A percentile compares a stretch with the other conserved stretches of the same genome.
These are phyloP conservation scores for Pleurotus sapidus DNA, from an alignment of 768 basidiomycete species.

Conservation along the genomic window DNA sequence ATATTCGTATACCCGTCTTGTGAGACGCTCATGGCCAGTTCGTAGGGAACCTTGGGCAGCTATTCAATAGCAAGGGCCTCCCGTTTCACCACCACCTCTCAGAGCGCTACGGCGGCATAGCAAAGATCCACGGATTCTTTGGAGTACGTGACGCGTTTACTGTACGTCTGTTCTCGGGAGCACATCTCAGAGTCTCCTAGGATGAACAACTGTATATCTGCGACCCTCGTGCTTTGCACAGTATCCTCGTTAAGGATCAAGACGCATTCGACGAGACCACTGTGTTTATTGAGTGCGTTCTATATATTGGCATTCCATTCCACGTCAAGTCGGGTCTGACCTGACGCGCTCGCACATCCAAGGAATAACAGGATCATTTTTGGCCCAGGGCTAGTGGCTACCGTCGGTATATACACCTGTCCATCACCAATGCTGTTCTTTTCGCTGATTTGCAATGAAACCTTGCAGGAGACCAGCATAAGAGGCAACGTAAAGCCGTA, in stretches of 20 bases:
- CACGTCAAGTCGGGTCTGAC: background rate
- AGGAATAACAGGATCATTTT: constrained; percentile 45
- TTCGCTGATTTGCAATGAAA: background rate
- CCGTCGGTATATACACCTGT: constrained; percentile 23
- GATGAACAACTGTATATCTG: constrained; percentile 47
- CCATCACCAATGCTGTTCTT: background rate
- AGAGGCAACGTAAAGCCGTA: constrained; percentile 46
- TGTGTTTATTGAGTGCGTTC: constrained; percentile 40
- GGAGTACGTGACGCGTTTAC: constrained; percentile 28
- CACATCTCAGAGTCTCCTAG: constrained; percentile 19
- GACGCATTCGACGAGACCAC: constrained; percentile 44
- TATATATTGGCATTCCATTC: background rate
- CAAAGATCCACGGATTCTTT: constrained; percentile 44
- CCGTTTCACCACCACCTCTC: constrained; percentile 36
- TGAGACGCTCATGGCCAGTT: background rate
- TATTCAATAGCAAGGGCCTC: constrained; percentile 41
- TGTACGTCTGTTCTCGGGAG: background rate
- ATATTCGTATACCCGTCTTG: background rate
- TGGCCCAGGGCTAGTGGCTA: constrained; percentile 44
- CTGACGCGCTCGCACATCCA: background rate
- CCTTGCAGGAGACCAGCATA: constrained; percentile 37
- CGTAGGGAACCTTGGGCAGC: constrained; percentile 38
- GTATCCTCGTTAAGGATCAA: constrained; percentile 46
- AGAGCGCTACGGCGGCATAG: constrained; percentile 39
- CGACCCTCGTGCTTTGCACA: constrained; percentile 47